Percentiles rank a stretch among this genome's conserved stretches.
Evolutionary conservation across 2,329 filamentous ascomycete genomes (phyloP).

Genomic region (Hymenoscyphus repandus): DNA sequence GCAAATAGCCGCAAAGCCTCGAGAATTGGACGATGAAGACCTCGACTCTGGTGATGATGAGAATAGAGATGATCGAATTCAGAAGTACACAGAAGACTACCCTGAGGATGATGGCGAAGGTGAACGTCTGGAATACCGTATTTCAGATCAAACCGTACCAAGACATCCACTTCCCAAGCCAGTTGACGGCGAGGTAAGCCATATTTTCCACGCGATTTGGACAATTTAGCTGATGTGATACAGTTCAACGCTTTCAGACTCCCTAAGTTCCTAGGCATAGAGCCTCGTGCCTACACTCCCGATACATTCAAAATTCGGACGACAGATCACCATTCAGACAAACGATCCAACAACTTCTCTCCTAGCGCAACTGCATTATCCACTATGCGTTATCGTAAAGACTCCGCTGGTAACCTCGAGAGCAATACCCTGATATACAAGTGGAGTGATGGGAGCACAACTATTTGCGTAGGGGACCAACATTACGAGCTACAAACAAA

Average conservation of each 20-base stretch:
- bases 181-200: conserved; percentile 60
- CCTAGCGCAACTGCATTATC: conserved; percentile 54
- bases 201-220: background rate
- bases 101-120: conserved; percentile 39
- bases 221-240: conserved; percentile 16
- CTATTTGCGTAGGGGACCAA: conserved; percentile 67
- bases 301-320: conserved; percentile 60
- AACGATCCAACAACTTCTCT: conserved; percentile 45
- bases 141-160: conserved; percentile 60
- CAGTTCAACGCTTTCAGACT: conserved; percentile 67
- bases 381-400: conserved; percentile 64
- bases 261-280: conserved; percentile 66
- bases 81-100: conserved; percentile 6
- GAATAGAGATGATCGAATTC: conserved; percentile 57
- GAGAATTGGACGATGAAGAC: conserved; percentile 53
- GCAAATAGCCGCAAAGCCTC: conserved; percentile 24
- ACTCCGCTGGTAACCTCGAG: conserved; percentile 59
- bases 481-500: conserved; percentile 73
- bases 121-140: conserved; percentile 40
- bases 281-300: conserved; percentile 61
- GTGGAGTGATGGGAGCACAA: conserved; percentile 77
- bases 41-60: conserved; percentile 58
- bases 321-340: conserved; percentile 48
- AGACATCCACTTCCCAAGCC: conserved; percentile 67
- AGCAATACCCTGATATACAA: conserved; percentile 71